A percentile compares a stretch with the other conserved stretches of the same genome.
Evolutionary conservation across 1,139 yeast species (phyloP).

Genomic region (Suhomyces atakaporum): DNA sequence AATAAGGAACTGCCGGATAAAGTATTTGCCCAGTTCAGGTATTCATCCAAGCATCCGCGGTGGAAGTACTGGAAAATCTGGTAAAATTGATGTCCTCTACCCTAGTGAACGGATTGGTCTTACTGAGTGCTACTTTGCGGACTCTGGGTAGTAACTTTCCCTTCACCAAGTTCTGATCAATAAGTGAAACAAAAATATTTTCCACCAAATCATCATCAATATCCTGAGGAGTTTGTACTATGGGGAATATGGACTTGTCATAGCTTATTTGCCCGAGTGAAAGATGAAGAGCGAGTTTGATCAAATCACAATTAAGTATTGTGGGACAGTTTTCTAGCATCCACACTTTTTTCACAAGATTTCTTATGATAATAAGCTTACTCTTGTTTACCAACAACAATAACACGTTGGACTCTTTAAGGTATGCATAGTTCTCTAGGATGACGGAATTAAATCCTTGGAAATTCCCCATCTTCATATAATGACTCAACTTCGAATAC

Average conservation of each 20-base stretch:
- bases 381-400: slow-evolving; percentile 42
- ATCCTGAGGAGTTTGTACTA: slow-evolving; percentile 15
- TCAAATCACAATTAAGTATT: slow-evolving; percentile 32
- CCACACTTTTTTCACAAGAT: slow-evolving; percentile 44
- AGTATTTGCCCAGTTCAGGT: not conserved
- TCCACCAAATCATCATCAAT: slow-evolving; percentile 43
- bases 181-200: slow-evolving; percentile 49
- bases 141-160: slow-evolving; percentile 53
- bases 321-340: slow-evolving; percentile 26
- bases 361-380: slow-evolving; percentile 48
- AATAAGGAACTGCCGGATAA: not conserved
- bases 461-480: slow-evolving; percentile 45
- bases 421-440: slow-evolving; percentile 31
- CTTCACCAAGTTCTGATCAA: slow-evolving; percentile 54
- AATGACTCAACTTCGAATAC: slow-evolving; percentile 38
- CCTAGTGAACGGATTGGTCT: slow-evolving; percentile 51
- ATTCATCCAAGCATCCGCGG: slow-evolving; percentile 20
- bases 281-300: slow-evolving; percentile 24
- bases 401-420: slow-evolving; percentile 39
- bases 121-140: slow-evolving; percentile 49
- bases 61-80: slow-evolving; percentile 19
- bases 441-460: slow-evolving; percentile 33
- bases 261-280: slow-evolving; percentile 12
- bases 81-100: slow-evolving; percentile 37
- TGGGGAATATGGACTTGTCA: slow-evolving; percentile 9